Evolutionary conservation across 2,329 filamentous ascomycete genomes (phyloP).

Genomic region (Calonectria crousiana): DNA sequence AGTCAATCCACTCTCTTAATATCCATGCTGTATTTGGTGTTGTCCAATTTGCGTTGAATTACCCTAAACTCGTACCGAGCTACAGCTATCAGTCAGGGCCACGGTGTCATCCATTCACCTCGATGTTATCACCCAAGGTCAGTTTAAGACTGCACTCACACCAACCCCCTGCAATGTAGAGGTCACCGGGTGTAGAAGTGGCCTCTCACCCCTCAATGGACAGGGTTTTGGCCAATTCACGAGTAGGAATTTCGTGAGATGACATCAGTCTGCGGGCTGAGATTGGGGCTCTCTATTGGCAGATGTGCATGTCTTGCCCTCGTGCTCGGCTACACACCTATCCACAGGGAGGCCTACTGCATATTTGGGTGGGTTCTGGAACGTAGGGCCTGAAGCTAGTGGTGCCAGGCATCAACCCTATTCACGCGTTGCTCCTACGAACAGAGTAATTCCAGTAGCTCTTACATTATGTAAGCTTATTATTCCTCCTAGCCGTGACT

Average conservation of each 20-base stretch:
- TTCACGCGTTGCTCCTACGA: too few relatives aligned
- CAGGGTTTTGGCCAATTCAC: background rate
- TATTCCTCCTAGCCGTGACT: too few relatives aligned
- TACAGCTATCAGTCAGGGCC: background rate
- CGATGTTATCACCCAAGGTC: background rate
- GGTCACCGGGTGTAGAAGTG: background rate
- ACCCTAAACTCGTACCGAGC: constrained; percentile 3
- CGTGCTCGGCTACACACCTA: too few relatives aligned
- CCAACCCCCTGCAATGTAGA: constrained; percentile 5
- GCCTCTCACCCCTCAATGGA: background rate
- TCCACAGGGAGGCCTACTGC: too few relatives aligned
- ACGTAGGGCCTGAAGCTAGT: too few relatives aligned
- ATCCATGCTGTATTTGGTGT: constrained; percentile 16
- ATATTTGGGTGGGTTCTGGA: too few relatives aligned
- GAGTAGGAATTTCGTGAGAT: background rate
- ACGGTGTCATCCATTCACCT: background rate
- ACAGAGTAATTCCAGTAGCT: too few relatives aligned
- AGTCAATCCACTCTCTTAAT: constrained; percentile 26
- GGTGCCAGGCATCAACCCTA: too few relatives aligned
- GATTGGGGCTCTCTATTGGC: too few relatives aligned
- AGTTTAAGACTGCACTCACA: constrained; percentile 12
- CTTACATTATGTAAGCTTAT: too few relatives aligned
- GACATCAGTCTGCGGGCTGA: too few relatives aligned
- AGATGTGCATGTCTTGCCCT: too few relatives aligned
- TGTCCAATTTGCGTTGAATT: constrained; percentile 17